phyloP scores from a whole-genome alignment of 1,284 basidiomycete species.

The Ceratobasidium sp. region DNA sequence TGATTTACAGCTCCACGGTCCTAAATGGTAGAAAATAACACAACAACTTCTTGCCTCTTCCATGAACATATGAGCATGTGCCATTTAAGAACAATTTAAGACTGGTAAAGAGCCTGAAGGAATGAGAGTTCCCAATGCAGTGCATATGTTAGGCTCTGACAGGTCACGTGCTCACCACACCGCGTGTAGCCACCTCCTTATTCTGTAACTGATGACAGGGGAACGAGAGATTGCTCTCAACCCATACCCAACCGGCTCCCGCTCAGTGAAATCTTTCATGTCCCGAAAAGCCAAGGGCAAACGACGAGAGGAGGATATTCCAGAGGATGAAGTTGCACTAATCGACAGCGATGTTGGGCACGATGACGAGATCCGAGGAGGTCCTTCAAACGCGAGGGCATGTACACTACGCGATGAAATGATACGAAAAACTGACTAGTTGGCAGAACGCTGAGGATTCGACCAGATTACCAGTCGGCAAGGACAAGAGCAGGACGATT shows the following conservation, averaged over 20 bases:
- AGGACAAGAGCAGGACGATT: conserved; percentile 81
- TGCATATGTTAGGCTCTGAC: background rate
- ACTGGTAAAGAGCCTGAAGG: too few relatives aligned
- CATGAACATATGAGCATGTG: too few relatives aligned
- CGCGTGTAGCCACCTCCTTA: conserved; percentile 39
- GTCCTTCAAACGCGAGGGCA: conserved; percentile 11
- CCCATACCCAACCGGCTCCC: conserved; percentile 29
- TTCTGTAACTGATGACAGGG: conserved; percentile 30
- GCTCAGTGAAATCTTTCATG: background rate
- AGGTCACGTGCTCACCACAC: conserved; percentile 1
- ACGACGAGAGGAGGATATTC: conserved; percentile 28
- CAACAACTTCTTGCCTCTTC: too few relatives aligned
- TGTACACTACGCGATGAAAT: background rate
- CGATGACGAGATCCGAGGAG: background rate
- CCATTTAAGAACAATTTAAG: too few relatives aligned
- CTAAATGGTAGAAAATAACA: too few relatives aligned
- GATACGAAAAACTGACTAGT: conserved; percentile 1
- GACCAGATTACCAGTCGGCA: conserved; percentile 51
- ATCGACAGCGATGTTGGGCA: conserved; percentile 21
- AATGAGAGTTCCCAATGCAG: background rate
- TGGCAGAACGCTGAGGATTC: too few relatives aligned
- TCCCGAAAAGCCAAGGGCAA: conserved; percentile 39
- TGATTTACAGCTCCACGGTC: too few relatives aligned
- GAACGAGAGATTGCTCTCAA: conserved; percentile 44
- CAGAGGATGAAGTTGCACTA: conserved; percentile 37